Conservation (phyloP, 257 asterid species). For the Agastache rugosa region DNA sequence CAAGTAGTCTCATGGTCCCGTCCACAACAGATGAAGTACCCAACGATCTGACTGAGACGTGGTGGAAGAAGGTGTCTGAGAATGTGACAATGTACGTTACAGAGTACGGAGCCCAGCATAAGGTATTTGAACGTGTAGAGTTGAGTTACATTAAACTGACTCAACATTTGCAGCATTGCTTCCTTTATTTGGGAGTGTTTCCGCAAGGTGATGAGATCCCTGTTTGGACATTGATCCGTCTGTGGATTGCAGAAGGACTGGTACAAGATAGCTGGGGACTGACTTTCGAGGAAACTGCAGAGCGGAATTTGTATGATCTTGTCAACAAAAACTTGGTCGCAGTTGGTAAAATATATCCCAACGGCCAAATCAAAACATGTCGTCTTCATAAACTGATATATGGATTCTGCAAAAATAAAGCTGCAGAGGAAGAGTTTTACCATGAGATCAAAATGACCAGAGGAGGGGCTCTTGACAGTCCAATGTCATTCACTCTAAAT, state of each 20-base stretch:
- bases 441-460: not conserved
- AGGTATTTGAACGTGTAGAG: not conserved
- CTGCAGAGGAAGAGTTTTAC: not conserved
- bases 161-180: not conserved
- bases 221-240: not conserved
- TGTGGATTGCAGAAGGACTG: conserved; percentile 10
- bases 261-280: not conserved
- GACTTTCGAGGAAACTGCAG: not conserved
- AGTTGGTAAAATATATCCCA: not conserved
- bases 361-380: not conserved
- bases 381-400: not conserved
- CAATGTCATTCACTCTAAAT: not conserved
- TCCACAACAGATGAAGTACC: not conserved
- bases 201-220: not conserved
- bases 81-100: not conserved
- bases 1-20: not conserved
- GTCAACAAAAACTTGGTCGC: not conserved
- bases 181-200: conserved; percentile 3
- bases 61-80: not conserved
- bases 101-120: not conserved
- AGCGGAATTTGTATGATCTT: not conserved
- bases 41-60: not conserved
- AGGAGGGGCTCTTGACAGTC: too few relatives aligned
- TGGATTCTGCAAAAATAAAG: conserved; percentile 12
- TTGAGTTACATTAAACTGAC: not conserved